These are phyloP conservation scores for Jatropha multifida DNA, from an alignment of 441 rosid species.

Conservation along the genomic window DNA sequence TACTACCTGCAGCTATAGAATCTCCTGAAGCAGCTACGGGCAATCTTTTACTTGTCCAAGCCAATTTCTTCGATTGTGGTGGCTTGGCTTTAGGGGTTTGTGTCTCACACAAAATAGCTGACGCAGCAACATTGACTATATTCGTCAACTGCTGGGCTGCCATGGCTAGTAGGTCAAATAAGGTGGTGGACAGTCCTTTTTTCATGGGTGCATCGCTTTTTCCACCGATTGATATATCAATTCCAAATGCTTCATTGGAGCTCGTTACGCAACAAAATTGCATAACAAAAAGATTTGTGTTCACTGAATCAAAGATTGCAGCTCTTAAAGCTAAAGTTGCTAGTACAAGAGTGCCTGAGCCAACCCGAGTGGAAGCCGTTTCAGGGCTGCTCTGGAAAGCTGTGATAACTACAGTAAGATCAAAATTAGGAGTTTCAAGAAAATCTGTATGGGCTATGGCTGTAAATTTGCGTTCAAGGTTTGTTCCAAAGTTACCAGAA, in stretches of 20 bases:
- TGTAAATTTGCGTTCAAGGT: conserved; percentile 33
- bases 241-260: not conserved
- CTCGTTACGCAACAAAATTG: not conserved
- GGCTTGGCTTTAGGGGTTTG: conserved; percentile 34
- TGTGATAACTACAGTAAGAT: conserved; percentile 14
- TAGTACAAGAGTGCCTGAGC: conserved; percentile 16
- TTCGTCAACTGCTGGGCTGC: conserved; percentile 27
- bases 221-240: conserved; percentile 19
- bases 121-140: conserved; percentile 18
- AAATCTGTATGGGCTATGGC: conserved; percentile 20
- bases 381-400: conserved; percentile 38
- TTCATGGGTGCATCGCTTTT: conserved; percentile 24
- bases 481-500: conserved; percentile 24
- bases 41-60: conserved; percentile 28
- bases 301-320: conserved; percentile 17
- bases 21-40: conserved; percentile 27
- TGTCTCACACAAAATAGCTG: conserved; percentile 32
- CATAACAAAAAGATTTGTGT: conserved; percentile 30
- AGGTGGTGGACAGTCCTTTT: not conserved
- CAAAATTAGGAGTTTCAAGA: not conserved
- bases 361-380: conserved; percentile 44
- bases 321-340: conserved; percentile 20
- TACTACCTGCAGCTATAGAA: conserved; percentile 32
- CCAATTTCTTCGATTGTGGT: conserved; percentile 27
- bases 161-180: not conserved